A percentile compares a stretch with the other conserved stretches of the same genome.
phyloP scores from a whole-genome alignment of 2,329 filamentous ascomycete genomes.

The Colletotrichum brevisporum region DNA sequence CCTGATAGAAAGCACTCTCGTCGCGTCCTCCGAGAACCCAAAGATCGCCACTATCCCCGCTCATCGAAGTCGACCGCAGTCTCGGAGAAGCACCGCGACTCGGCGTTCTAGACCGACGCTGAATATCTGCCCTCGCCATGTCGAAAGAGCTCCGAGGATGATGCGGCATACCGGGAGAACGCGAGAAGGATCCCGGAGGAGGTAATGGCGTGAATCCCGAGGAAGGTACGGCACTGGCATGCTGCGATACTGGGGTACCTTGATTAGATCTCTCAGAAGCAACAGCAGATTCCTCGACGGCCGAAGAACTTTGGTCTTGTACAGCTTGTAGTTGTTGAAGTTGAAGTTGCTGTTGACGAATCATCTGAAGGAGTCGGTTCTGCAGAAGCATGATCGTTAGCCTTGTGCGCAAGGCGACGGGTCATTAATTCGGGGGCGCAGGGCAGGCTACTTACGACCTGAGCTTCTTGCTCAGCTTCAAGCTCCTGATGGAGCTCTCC shows the following conservation, averaged over 20 bases:
- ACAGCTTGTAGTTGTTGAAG: conserved; percentile 71
- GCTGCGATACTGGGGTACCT: conserved; percentile 54
- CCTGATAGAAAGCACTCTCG: conserved; percentile 85
- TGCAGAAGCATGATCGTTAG: conserved; percentile 48
- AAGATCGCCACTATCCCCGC: conserved; percentile 70
- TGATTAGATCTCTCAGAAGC: conserved; percentile 60
- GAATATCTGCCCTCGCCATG: conserved; percentile 68
- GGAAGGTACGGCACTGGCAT: conserved; percentile 32
- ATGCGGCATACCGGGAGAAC: conserved; percentile 64
- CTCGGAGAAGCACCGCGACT: conserved; percentile 71
- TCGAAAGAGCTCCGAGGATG: conserved; percentile 72
- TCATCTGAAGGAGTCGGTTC: conserved; percentile 84
- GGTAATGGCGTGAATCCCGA: conserved; percentile 49
- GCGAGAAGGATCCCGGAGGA: conserved; percentile 61
- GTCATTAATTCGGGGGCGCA: neutral
- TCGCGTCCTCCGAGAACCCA: conserved; percentile 76
- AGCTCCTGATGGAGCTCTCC: conserved; percentile 85
- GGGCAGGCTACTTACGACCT: conserved; percentile 70
- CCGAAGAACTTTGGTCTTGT: conserved; percentile 52
- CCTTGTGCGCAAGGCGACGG: neutral
- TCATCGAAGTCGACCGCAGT: conserved; percentile 70
- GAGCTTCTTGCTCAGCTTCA: conserved; percentile 83
- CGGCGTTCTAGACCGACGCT: conserved; percentile 70
- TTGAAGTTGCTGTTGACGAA: conserved; percentile 81
- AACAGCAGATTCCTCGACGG: conserved; percentile 66